Evolutionary conservation across 2,329 filamentous ascomycete species (phyloP), one percentile per base, ranked within the genome.

Genomic region (Paracoccidioides lutzii): DNA sequence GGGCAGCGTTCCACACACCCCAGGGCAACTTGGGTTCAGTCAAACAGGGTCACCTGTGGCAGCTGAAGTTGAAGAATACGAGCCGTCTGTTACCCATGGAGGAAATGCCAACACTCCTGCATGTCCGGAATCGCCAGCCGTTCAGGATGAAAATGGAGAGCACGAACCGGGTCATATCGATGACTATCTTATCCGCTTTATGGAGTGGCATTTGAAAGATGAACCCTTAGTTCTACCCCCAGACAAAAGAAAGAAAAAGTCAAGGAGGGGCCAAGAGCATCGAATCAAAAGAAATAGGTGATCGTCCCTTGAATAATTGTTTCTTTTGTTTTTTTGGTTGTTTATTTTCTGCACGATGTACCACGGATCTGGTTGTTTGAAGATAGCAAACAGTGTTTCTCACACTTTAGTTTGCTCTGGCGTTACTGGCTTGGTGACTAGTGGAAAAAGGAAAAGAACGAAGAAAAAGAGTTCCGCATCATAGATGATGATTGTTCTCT

Each of bases 181-280:
- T 66, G 83, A 89, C 53, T 89, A 86, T 66, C 84, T 93, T 78
- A 72, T 93, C 52, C 73, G 74, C 40, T 79, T 81, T 55, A 88
- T 90, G 82, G 77, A 78, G 48, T 82, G 75, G 73, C 73, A 78
- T 59, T 66, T 78, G 61, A 71, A 69, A 56, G 73, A 78, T 57
- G 71, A 76, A 48, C 75, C 76, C 22, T 67, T 78, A 32, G 68
- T 74, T 41, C 67, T 77, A 38, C 74, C 75, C 1, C 67, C 68
- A 33, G 74, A 77, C 59, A 77, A 74, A 61, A 74, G 63, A 58
- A 76, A 73, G 63, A 76, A 73, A 62, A 76, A 71, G 60, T 71
- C 69, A 43, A 75, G 73, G 63, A 74, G 73, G 60, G 72, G 73
- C 54, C 73, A 73, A 53, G 74, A 76, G 58, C 74, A 75, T 61